Evolutionary conservation across 805 yeast species (phyloP), one percentile per base, ranked within the genome.

Genomic region (Candida suzukii): DNA sequence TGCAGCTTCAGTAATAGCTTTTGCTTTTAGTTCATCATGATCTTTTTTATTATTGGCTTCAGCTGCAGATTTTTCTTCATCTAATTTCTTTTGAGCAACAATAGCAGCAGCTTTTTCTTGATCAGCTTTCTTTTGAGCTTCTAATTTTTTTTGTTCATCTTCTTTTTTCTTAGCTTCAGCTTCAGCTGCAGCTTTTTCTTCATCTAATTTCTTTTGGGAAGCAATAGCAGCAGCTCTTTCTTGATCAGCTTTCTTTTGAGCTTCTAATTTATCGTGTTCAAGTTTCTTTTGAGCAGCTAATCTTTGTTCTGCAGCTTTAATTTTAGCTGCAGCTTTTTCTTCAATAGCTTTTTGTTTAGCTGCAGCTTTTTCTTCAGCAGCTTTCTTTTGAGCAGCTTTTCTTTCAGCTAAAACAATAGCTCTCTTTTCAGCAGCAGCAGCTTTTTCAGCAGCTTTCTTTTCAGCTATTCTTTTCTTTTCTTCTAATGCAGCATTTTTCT

Each of bases 1-100:
- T 1, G 64, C 60, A 29, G 51, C 48, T 41, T 46, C 53, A 13
- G 62, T 63, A n/a, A 60, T 62, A 38, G 41, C 46, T 26, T 61
- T 54, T 29, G 57, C 52, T 7, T 49, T 43, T 35, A 29, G 14
- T 6, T 25, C 29, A 8, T 22, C 29, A 16, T 14, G 17, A n/a
- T 17, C 21, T 25, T 20, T 37, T 19, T 12, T 38, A 20, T 8
- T 20, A 25, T 27, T 26, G 8, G 14, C 17, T 36, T 20, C 43
- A 20, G 41, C 26, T 19, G 32, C 20, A 35, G 22, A 41, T 21
- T 27, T 35, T 3, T 20, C 41, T 35, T 33, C 7, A 24, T 7
- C 25, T 3, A 28, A 32, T 8, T 28, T 32, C 17, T 32, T 30
- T 30, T 30, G 21, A 5, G 8, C 17, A 19, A n/a, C n/a, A n/a